Conservation (phyloP, 2,329 filamentous ascomycete species). For the Colletotrichum limetticola region DNA sequence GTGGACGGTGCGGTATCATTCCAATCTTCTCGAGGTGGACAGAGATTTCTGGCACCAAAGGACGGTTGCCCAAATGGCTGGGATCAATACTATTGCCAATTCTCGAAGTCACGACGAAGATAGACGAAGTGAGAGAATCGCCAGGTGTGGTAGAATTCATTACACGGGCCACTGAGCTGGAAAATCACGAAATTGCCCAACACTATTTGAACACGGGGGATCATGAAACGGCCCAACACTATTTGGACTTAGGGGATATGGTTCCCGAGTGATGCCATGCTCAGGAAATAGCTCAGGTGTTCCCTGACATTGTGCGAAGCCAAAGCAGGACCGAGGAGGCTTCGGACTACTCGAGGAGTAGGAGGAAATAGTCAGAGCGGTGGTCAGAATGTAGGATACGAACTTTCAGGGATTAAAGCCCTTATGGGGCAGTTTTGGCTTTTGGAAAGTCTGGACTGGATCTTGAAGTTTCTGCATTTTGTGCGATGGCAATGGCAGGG, state of each 20-base stretch:
- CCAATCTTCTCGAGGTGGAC: constrained; percentile 1
- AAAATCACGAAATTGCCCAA: neutral
- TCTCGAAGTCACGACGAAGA: neutral
- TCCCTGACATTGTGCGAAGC: no score
- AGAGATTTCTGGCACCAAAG: no score
- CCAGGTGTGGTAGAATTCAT: neutral
- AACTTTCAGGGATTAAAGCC: no score
- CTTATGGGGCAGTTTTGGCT: no score
- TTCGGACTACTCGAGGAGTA: no score
- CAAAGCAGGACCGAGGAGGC: no score
- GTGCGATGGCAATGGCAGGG: no score
- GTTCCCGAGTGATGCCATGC: neutral
- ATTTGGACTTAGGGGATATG: neutral
- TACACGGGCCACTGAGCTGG: neutral
- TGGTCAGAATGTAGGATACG: no score
- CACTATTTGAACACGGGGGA: neutral
- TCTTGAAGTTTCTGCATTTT: no score
- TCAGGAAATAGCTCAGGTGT: no score
- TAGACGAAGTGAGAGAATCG: neutral
- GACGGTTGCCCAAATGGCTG: neutral
- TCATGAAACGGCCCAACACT: neutral
- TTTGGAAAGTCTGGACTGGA: no score
- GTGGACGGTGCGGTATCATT: neutral
- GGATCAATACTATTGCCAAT: neutral
- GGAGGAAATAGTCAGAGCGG: no score